phyloP scores from a whole-genome alignment of 192 early-diverging fungal genomes.

The Coemansia sp. region DNA sequence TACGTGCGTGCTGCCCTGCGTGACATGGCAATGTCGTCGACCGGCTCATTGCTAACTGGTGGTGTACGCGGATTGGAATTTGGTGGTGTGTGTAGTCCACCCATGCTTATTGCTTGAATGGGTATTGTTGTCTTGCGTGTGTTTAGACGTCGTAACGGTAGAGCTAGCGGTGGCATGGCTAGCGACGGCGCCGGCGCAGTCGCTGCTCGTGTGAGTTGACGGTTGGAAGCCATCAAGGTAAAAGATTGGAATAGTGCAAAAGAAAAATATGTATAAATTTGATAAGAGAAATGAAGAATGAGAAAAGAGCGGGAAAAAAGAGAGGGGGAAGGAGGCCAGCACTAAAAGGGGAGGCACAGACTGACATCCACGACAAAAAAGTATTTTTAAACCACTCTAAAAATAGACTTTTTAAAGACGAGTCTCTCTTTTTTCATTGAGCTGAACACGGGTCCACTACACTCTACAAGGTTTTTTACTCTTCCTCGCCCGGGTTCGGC shows the following conservation, averaged over 20 bases:
- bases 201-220: conserved; percentile 9
- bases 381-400: conserved; percentile 7
- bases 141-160: conserved; percentile 6
- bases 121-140: conserved; percentile 12
- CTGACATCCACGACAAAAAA: neutral
- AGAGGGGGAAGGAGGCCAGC: neutral
- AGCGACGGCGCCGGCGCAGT: conserved; percentile 7
- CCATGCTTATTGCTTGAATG: conserved; percentile 5
- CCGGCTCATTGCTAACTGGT: neutral
- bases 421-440: neutral
- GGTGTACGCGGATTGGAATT: neutral
- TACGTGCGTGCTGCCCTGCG: conserved; percentile 35
- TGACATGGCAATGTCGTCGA: conserved; percentile 12
- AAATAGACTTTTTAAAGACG: conserved; percentile 6
- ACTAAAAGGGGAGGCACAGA: too few relatives aligned
- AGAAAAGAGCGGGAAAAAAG: conserved; percentile 1
- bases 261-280: neutral
- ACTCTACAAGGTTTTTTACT: too few relatives aligned
- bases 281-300: neutral
- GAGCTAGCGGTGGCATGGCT: neutral
- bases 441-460: too few relatives aligned
- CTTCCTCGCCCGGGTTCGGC: conserved; percentile 46
- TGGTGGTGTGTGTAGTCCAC: neutral
- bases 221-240: conserved; percentile 5
- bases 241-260: too few relatives aligned